Conservation (phyloP, 768 basidiomycete species). For the Hygrocybe coccinea region DNA sequence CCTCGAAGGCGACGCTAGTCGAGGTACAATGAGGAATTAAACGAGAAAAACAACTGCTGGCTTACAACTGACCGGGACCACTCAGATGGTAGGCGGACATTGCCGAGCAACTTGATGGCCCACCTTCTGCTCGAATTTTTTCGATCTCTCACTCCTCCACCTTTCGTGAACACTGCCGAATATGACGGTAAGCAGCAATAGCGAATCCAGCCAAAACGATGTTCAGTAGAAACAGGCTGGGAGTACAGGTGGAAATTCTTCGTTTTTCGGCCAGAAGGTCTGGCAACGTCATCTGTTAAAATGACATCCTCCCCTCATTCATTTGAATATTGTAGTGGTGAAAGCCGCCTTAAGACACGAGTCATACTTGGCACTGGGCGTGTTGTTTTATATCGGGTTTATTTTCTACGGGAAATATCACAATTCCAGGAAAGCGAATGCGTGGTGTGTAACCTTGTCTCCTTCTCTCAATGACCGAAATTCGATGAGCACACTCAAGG, state of each 20-base stretch:
- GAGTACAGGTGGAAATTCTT: constrained; percentile 72
- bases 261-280: constrained; percentile 78
- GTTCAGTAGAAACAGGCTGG: constrained; percentile 15
- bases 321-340: constrained; percentile 7
- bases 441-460: constrained; percentile 49
- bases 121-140: constrained; percentile 34
- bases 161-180: constrained; percentile 46
- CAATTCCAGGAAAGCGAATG: constrained; percentile 58
- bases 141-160: constrained; percentile 50
- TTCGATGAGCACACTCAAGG: constrained; percentile 38
- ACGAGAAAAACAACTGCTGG: too few relatives aligned
- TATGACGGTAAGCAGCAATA: constrained; percentile 53
- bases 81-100: background rate
- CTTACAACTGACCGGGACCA: background rate
- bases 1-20: too few relatives aligned
- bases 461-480: constrained; percentile 7
- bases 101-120: constrained; percentile 17
- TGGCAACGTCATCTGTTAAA: too few relatives aligned
- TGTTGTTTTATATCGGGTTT: constrained; percentile 54
- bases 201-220: background rate
- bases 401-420: constrained; percentile 55
- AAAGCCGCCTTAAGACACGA: constrained; percentile 64
- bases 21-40: background rate
- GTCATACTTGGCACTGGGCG: constrained; percentile 44
- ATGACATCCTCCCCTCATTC: too few relatives aligned